Evolutionary conservation across 768 basidiomycete species (phyloP).

Genomic region (Russula brevipes): DNA sequence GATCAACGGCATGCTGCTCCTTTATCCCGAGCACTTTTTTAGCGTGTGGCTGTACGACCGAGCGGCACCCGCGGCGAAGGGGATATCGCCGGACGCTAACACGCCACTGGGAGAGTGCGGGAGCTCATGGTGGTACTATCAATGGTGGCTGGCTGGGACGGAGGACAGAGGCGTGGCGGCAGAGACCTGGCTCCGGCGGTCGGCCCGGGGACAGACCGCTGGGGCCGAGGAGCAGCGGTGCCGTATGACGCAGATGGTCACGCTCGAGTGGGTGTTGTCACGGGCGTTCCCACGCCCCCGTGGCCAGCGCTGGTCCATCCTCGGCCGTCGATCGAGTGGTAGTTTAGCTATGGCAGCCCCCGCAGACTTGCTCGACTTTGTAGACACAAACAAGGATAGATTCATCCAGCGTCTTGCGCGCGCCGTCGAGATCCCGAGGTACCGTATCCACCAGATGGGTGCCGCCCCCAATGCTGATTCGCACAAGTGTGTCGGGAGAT

Average conservation of each 20-base stretch:
- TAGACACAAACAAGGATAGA: conserved; percentile 63
- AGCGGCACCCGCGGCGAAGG: not conserved
- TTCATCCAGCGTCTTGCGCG: conserved; percentile 77
- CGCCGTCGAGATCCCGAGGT: conserved; percentile 84
- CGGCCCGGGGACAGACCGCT: no score
- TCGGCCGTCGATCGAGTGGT: not conserved
- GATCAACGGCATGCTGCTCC: not conserved
- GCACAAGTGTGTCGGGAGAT: conserved; percentile 59
- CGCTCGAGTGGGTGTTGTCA: no score
- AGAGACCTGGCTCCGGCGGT: no score
- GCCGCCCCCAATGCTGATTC: not conserved
- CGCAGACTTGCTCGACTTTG: conserved; percentile 39
- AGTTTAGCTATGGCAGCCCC: conserved; percentile 33
- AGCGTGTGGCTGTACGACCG: not conserved
- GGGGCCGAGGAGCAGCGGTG: no score
- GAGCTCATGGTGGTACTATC: not conserved
- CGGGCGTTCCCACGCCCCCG: no score
- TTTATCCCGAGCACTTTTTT: not conserved
- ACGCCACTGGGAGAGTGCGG: not conserved
- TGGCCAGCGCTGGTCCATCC: not conserved
- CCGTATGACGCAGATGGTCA: no score
- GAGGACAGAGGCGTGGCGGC: not conserved
- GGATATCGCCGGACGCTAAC: not conserved
- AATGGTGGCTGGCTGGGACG: not conserved
- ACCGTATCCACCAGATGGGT: conserved; percentile 31